Percentiles rank a stretch among this genome's conserved stretches.
Conservation (phyloP, 2,329 filamentous ascomycete genomes). For the Trichophyton simii region DNA sequence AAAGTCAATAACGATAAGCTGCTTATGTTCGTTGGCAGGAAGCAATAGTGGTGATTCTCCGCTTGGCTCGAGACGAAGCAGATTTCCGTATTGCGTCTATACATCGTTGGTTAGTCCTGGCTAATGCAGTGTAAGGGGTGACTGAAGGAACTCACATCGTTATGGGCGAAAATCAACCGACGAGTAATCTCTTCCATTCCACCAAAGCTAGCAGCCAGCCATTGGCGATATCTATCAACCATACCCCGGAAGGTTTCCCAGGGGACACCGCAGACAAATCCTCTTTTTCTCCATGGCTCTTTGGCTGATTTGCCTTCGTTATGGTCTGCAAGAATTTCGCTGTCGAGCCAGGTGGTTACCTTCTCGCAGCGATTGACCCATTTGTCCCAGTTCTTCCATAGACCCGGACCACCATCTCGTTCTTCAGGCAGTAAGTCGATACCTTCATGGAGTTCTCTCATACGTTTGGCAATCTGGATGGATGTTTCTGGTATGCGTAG, state of each 20-base stretch:
- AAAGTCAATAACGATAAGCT: conserved; percentile 94
- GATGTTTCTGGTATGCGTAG: conserved; percentile 72
- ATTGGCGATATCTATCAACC: conserved; percentile 64
- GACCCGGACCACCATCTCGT: conserved; percentile 61
- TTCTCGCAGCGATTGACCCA: conserved; percentile 58
- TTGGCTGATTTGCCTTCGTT: conserved; percentile 30
- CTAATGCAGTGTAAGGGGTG: not conserved
- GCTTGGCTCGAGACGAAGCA: conserved; percentile 61
- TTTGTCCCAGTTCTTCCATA: conserved; percentile 90
- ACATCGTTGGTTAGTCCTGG: conserved; percentile 11
- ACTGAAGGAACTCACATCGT: conserved; percentile 55
- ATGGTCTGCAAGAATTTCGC: conserved; percentile 43
- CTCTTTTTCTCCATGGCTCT: conserved; percentile 54
- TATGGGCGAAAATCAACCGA: conserved; percentile 85
- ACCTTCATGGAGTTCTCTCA: conserved; percentile 90
- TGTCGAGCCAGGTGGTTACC: conserved; percentile 41
- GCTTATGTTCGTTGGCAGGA: conserved; percentile 87
- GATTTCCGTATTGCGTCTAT: conserved; percentile 96
- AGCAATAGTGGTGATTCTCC: conserved; percentile 73
- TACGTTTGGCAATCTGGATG: conserved; percentile 88
- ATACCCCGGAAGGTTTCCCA: conserved; percentile 66
- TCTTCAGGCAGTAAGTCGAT: conserved; percentile 75
- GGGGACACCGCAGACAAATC: conserved; percentile 68
- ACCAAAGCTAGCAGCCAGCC: conserved; percentile 61
- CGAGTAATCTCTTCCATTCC: conserved; percentile 54